Percentiles rank a stretch among this genome's conserved stretches.
Conservation (phyloP, 2,329 filamentous ascomycete species). For the Arthrobotrys megalospora region DNA sequence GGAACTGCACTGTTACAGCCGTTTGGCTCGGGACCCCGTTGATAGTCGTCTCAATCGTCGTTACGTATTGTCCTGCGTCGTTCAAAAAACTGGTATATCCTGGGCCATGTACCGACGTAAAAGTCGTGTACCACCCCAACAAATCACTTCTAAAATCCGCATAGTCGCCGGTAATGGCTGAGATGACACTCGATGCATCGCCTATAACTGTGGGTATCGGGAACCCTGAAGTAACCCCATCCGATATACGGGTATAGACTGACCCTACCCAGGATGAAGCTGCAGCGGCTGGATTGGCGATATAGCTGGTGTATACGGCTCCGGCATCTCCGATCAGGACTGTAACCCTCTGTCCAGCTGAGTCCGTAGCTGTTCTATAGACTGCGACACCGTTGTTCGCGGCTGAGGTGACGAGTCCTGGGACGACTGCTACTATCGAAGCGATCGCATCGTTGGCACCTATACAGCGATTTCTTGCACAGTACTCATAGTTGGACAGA, state of each 20-base stretch:
- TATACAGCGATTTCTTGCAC: constrained; percentile 48
- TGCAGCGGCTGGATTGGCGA: constrained; percentile 51
- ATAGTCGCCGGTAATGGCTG: constrained; percentile 24
- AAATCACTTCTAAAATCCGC: constrained; percentile 52
- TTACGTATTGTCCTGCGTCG: constrained; percentile 53
- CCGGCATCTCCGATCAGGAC: constrained; percentile 49
- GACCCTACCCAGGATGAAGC: constrained; percentile 44
- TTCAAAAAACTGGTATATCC: constrained; percentile 57
- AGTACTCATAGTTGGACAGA: constrained; percentile 52
- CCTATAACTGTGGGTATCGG: constrained; percentile 37
- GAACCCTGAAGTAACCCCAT: constrained; percentile 40
- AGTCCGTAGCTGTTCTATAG: constrained; percentile 42
- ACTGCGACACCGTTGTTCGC: constrained; percentile 42
- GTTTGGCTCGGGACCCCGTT: constrained; percentile 47
- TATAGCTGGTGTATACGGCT: constrained; percentile 44
- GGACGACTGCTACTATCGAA: constrained; percentile 43
- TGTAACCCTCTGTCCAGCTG: constrained; percentile 37
- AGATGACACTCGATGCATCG: constrained; percentile 22
- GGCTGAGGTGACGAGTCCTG: constrained; percentile 46
- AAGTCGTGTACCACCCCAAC: constrained; percentile 53
- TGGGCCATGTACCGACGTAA: constrained; percentile 41
- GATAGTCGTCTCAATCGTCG: constrained; percentile 46
- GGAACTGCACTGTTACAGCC: constrained; percentile 57
- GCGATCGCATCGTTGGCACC: constrained; percentile 48
- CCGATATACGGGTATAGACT: constrained; percentile 17